Conservation (phyloP, 2,329 filamentous ascomycete genomes). For the Truncatella angustata region DNA sequence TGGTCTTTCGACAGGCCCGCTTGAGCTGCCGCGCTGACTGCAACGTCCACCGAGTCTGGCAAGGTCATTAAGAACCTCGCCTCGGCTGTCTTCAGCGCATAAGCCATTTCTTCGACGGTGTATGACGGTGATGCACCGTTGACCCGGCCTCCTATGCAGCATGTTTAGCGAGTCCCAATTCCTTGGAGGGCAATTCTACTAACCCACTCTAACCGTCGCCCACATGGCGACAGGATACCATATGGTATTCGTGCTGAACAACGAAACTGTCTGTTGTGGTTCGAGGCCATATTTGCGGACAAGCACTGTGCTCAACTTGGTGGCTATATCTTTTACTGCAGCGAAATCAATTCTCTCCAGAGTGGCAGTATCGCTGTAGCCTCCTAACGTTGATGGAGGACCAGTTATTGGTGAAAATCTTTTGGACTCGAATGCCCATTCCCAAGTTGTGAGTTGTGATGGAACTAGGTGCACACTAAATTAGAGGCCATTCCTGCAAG, state of each 20-base stretch:
- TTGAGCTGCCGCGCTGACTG: constrained; percentile 49
- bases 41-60: constrained; percentile 50
- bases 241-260: constrained; percentile 61
- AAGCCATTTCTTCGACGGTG: constrained; percentile 60
- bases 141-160: constrained; percentile 41
- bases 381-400: constrained; percentile 39
- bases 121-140: constrained; percentile 58
- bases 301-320: constrained; percentile 55
- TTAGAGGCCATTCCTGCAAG: neutral
- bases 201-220: constrained; percentile 8
- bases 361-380: constrained; percentile 54
- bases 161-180: neutral
- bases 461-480: constrained; percentile 38
- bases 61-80: constrained; percentile 56
- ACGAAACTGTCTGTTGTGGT: constrained; percentile 50
- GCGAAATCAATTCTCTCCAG: constrained; percentile 53
- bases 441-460: constrained; percentile 54
- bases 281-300: constrained; percentile 52
- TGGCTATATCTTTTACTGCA: constrained; percentile 52
- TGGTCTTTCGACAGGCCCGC: constrained; percentile 50
- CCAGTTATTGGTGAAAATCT: constrained; percentile 37
- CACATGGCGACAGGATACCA: constrained; percentile 61
- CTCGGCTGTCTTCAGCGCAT: constrained; percentile 52
- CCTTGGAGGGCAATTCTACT: neutral
- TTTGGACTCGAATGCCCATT: constrained; percentile 57